Percentiles rank a stretch among this genome's conserved stretches.
Evolutionary conservation across 179 eudicot species (phyloP).

Genomic region (Heliamphora pulchella): DNA sequence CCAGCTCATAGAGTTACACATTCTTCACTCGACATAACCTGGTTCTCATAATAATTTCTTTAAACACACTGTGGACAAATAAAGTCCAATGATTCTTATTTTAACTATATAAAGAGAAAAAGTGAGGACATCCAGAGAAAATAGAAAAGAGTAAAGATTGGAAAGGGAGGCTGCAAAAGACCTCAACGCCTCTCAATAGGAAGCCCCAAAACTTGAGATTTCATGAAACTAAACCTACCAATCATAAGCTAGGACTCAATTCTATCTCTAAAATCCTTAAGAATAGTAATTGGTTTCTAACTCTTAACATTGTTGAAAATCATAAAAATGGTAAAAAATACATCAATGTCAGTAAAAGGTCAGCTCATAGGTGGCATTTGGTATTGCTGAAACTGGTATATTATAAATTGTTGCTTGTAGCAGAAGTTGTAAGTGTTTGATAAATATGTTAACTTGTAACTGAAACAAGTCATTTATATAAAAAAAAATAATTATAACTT

Average conservation of each 20-base stretch:
- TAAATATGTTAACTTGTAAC: too few relatives aligned
- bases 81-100: not conserved
- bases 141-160: not conserved
- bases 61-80: not conserved
- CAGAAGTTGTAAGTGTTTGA: too few relatives aligned
- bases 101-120: not conserved
- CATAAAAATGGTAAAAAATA: not conserved
- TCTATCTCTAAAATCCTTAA: not conserved
- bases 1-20: constrained; percentile 1
- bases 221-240: not conserved
- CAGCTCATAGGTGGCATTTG: not conserved
- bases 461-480: too few relatives aligned
- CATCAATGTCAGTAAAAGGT: not conserved
- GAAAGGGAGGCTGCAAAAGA: not conserved
- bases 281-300: too few relatives aligned
- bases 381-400: too few relatives aligned
- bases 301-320: too few relatives aligned
- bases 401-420: too few relatives aligned
- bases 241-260: not conserved
- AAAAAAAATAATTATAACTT: too few relatives aligned
- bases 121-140: not conserved
- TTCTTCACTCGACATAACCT: not conserved
- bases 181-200: not conserved
- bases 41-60: constrained; percentile 4
- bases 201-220: not conserved